phyloP scores from a whole-genome alignment of 1,284 basidiomycete genomes.

The Apiotrichum veenhuisii region DNA sequence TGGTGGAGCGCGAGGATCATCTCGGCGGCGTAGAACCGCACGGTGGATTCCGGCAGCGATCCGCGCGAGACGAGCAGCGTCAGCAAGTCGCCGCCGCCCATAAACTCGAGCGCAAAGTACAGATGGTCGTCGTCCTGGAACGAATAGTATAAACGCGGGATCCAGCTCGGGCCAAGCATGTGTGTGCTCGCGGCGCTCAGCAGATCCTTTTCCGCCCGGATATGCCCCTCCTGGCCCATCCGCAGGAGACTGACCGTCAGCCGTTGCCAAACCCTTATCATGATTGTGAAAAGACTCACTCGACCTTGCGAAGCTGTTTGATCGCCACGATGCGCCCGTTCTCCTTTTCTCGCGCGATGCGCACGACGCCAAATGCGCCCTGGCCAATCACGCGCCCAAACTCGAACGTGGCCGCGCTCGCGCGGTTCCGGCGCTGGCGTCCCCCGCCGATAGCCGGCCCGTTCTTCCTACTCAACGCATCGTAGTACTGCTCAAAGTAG shows the following conservation, averaged over 20 bases:
- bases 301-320: constrained; percentile 95
- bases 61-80: constrained; percentile 92
- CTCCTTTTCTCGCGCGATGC: constrained; percentile 76
- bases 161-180: constrained; percentile 62
- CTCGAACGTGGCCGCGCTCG: constrained; percentile 57
- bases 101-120: constrained; percentile 90
- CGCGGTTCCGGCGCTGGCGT: constrained; percentile 3
- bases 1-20: constrained; percentile 96
- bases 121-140: constrained; percentile 77
- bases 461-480: constrained; percentile 60
- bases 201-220: constrained; percentile 48
- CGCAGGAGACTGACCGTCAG: constrained; percentile 66
- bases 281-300: constrained; percentile 46
- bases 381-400: constrained; percentile 94
- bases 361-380: constrained; percentile 95
- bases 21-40: constrained; percentile 93
- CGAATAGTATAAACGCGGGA: constrained; percentile 83
- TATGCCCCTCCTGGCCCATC: constrained; percentile 88
- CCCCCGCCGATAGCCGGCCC: not conserved
- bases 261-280: not conserved
- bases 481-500: constrained; percentile 95
- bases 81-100: constrained; percentile 93
- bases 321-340: constrained; percentile 84
- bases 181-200: constrained; percentile 36
- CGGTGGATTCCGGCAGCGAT: constrained; percentile 88